Evolutionary conservation across 371 early-diverging fungal species (phyloP).

Genomic region (Mortierella sp.): DNA sequence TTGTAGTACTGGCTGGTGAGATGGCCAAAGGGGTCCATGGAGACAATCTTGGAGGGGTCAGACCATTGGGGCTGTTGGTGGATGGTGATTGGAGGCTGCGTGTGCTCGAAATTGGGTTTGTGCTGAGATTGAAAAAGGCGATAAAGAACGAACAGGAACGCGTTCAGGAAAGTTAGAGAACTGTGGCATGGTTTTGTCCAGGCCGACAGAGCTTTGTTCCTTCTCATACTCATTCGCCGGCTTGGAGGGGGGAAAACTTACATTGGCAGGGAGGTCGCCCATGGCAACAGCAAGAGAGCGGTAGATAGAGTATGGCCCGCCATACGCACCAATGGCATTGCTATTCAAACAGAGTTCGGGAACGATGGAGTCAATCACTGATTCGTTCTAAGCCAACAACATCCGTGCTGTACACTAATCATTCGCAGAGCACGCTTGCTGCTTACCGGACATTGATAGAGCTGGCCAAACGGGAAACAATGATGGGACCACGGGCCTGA

Average conservation of each 20-base stretch:
- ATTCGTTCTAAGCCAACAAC: neutral
- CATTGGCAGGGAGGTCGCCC: conserved; percentile 83
- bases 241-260: conserved; percentile 15
- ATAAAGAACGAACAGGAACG: neutral
- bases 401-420: neutral
- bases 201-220: neutral
- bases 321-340: conserved; percentile 97
- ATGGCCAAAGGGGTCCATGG: conserved; percentile 96
- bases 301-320: conserved; percentile 95
- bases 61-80: conserved; percentile 91
- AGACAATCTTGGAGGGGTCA: conserved; percentile 93
- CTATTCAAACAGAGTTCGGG: conserved; percentile 44
- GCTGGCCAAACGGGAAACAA: conserved; percentile 86
- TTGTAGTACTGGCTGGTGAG: conserved; percentile 74
- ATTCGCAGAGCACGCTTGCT: neutral
- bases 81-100: conserved; percentile 88
- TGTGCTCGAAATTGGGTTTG: conserved; percentile 90
- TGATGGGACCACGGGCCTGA: conserved; percentile 86
- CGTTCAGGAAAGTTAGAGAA: neutral
- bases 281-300: conserved; percentile 95
- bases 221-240: neutral
- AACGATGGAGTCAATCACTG: neutral
- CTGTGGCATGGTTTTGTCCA: neutral
- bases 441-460: conserved; percentile 81
- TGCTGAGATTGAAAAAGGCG: conserved; percentile 61